Percentiles rank a stretch among this genome's conserved stretches.
These are phyloP conservation scores for Melocanna baccifera DNA, from an alignment of 176 grass and related monocot genomes.

Conservation along the genomic window DNA sequence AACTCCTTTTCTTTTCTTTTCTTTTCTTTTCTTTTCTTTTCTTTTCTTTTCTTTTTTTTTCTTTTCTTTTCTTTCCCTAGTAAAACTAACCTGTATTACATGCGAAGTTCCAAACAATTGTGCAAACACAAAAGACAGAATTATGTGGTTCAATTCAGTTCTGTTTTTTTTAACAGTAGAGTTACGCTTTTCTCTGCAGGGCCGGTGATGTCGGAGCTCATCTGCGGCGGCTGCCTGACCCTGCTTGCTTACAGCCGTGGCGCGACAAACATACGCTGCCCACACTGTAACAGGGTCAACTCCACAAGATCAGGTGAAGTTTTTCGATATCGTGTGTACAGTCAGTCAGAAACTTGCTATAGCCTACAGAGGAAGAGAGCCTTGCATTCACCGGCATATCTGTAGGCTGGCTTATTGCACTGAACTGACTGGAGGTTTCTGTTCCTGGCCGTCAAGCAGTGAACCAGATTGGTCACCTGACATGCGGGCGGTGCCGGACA, in stretches of 20 bases:
- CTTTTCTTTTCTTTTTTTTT: too few relatives aligned
- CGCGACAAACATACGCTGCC: conserved; percentile 52
- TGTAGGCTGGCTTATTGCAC: background rate
- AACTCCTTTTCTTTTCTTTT: background rate
- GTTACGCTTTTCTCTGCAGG: background rate
- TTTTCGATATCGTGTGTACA: background rate
- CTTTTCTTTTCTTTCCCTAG: background rate
- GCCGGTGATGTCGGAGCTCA: conserved; percentile 43
- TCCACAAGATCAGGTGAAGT: conserved; percentile 49
- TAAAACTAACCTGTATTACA: background rate
- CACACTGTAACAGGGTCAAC: conserved; percentile 40
- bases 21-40: too few relatives aligned
- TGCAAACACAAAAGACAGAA: background rate
- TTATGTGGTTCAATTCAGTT: background rate
- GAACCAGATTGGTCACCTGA: conserved; percentile 42
- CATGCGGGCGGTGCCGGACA: conserved; percentile 43
- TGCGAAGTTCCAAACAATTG: background rate
- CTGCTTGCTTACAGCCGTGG: conserved; percentile 45
- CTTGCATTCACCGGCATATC: background rate
- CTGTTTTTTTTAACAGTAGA: background rate
- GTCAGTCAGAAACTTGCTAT: background rate
- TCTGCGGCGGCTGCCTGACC: conserved; percentile 54
- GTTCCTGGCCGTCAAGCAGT: conserved; percentile 8
- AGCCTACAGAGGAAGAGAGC: background rate
- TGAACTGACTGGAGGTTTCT: background rate